Percentiles rank a stretch among this genome's conserved stretches.
Evolutionary conservation across 805 yeast genomes (phyloP).

Genomic region (Ogataea trehalophila): DNA sequence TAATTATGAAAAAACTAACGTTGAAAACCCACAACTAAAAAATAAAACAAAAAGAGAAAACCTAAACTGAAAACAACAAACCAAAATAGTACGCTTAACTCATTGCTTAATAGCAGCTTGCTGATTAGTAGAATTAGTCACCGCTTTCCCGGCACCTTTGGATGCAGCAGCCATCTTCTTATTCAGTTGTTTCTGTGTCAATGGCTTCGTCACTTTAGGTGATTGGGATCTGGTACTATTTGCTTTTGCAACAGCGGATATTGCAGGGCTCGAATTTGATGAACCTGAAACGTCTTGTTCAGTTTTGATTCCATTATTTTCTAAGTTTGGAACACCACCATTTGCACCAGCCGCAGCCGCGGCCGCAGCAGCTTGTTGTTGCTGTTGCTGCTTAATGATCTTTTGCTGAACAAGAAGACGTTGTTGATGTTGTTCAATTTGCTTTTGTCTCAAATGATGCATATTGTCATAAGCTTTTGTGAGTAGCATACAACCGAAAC

Average conservation of each 20-base stretch:
- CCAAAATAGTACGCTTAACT: too few species aligned
- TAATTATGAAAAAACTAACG: too few species aligned
- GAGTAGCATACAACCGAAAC: constrained; percentile 88
- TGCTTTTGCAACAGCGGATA: constrained; percentile 2
- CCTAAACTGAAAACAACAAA: too few species aligned
- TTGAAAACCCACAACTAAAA: too few species aligned
- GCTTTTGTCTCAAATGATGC: constrained; percentile 65
- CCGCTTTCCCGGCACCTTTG: neutral
- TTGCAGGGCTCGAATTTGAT: neutral
- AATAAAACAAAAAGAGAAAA: too few species aligned
- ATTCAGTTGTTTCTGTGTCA: constrained; percentile 4
- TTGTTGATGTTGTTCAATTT: constrained; percentile 43
- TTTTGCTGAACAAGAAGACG: constrained; percentile 27
- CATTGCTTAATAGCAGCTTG: too few species aligned
- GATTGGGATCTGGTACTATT: constrained; percentile 4
- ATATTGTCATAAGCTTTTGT: constrained; percentile 84
- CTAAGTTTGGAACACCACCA: neutral
- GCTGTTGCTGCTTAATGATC: constrained; percentile 27
- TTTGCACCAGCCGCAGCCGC: neutral
- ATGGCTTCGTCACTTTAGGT: constrained; percentile 2
- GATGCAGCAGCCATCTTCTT: constrained; percentile 1
- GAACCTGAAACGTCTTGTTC: neutral
- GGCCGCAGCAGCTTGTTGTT: constrained; percentile 26
- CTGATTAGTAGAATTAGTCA: neutral
- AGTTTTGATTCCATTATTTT: neutral